Evolutionary conservation across 352 stramenopile species (phyloP).

Genomic region (Aphanomyces cochlioides): DNA sequence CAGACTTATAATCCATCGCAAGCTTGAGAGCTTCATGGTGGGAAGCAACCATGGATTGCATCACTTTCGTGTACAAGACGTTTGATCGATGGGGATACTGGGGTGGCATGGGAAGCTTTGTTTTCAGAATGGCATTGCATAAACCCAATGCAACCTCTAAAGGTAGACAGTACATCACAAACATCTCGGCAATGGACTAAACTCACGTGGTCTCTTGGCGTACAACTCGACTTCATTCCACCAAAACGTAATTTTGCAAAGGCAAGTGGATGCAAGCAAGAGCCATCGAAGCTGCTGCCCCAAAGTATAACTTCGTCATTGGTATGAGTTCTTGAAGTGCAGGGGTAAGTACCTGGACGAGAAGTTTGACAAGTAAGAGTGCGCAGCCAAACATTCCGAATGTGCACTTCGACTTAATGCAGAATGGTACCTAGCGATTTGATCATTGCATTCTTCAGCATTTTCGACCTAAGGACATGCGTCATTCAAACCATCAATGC

Average conservation of each 20-base stretch:
- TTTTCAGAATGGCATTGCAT: constrained; percentile 15
- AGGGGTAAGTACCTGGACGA: background rate
- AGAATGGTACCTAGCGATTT: constrained; percentile 22
- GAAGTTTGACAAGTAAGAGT: background rate
- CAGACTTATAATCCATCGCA: constrained; percentile 11
- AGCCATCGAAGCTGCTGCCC: constrained; percentile 12
- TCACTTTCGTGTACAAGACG: constrained; percentile 10
- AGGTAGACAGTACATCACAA: background rate
- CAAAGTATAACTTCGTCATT: background rate
- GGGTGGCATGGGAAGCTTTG: constrained; percentile 21
- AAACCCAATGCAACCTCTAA: constrained; percentile 18
- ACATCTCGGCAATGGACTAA: background rate
- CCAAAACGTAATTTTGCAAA: constrained; percentile 6
- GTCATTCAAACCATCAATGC: background rate
- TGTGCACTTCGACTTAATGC: constrained; percentile 13
- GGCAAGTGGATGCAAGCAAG: background rate
- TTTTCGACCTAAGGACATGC: background rate
- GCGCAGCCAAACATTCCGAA: background rate
- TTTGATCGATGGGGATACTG: constrained; percentile 14
- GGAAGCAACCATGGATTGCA: constrained; percentile 1
- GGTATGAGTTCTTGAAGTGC: background rate
- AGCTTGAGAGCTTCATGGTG: background rate
- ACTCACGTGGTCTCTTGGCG: background rate
- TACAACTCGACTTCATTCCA: constrained; percentile 15
- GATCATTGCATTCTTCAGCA: background rate